Evolutionary conservation across 2,329 filamentous ascomycete genomes (phyloP).

Genomic region (Claviceps sorghi): DNA sequence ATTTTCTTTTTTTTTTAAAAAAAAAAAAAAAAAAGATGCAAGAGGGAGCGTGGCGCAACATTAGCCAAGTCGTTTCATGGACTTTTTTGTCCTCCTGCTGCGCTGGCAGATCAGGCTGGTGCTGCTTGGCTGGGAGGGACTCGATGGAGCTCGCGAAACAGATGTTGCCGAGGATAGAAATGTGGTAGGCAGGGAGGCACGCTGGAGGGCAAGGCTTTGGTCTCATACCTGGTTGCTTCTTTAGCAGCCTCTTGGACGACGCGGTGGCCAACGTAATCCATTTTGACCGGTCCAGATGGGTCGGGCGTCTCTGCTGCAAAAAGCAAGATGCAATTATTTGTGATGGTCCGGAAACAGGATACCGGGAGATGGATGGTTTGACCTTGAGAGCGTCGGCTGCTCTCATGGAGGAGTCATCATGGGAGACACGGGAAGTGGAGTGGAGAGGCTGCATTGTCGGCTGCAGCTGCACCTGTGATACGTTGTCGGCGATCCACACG

Average conservation of each 20-base stretch:
- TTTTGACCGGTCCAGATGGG: conserved; percentile 11
- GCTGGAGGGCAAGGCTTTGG: background rate
- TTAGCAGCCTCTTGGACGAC: conserved; percentile 38
- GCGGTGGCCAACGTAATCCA: conserved; percentile 45
- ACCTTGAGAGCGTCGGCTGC: background rate
- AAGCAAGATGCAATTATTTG: background rate
- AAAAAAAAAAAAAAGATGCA: too few relatives aligned
- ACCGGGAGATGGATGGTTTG: background rate
- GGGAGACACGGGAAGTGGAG: background rate
- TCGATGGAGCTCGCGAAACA: too few relatives aligned
- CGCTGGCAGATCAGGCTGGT: too few relatives aligned
- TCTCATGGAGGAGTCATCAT: background rate
- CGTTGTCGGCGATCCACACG: background rate
- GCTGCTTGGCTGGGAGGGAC: too few relatives aligned
- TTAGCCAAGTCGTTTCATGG: too few relatives aligned
- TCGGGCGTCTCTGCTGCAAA: background rate
- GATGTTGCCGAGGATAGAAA: background rate
- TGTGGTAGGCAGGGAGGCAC: too few relatives aligned
- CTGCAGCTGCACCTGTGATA: background rate
- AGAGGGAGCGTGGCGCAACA: too few relatives aligned
- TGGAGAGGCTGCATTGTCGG: background rate
- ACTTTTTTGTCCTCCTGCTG: too few relatives aligned
- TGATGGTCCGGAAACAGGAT: background rate
- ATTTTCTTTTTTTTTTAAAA: too few relatives aligned
- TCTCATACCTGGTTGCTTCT: conserved; percentile 23